Conservation (phyloP, 192 early-diverging fungal species). For the Backusella australiensis region DNA sequence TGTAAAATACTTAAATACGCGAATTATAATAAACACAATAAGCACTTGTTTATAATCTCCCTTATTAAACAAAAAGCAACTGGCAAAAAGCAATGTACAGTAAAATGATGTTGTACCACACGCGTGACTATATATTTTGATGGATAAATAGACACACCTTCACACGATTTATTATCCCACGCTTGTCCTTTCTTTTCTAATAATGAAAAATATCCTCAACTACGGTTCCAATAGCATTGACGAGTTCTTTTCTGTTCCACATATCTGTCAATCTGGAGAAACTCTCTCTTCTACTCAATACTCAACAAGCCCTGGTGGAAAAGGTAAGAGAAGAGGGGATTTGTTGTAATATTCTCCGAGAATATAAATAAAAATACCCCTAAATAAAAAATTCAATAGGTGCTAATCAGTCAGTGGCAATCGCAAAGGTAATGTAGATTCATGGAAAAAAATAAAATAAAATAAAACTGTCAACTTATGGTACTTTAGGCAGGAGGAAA, state of each 20-base stretch:
- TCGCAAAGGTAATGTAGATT: conserved; percentile 57
- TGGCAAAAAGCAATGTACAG: no score
- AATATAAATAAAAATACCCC: background rate
- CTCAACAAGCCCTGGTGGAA: conserved; percentile 63
- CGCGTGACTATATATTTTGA: no score
- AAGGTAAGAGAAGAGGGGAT: conserved; percentile 39
- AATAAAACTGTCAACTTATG: background rate
- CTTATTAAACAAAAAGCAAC: no score
- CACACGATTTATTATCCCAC: background rate
- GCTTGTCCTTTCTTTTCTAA: background rate
- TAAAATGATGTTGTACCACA: no score
- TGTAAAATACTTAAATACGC: no score
- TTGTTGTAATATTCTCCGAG: background rate
- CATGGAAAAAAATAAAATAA: background rate
- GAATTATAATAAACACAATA: no score
- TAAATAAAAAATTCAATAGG: conserved; percentile 41
- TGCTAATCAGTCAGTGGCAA: conserved; percentile 87
- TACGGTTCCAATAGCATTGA: conserved; percentile 83
- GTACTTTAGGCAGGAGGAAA: conserved; percentile 55
- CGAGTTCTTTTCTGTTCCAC: conserved; percentile 70
- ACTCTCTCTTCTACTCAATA: conserved; percentile 45
- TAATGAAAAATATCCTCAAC: conserved; percentile 45
- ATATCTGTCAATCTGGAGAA: conserved; percentile 63
- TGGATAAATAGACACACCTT: no score
- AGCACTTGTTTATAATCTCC: no score